Evolutionary conservation across 2,329 filamentous ascomycete genomes (phyloP), one percentile per base, ranked within the genome.

Genomic region (Simplicillium sp.): DNA sequence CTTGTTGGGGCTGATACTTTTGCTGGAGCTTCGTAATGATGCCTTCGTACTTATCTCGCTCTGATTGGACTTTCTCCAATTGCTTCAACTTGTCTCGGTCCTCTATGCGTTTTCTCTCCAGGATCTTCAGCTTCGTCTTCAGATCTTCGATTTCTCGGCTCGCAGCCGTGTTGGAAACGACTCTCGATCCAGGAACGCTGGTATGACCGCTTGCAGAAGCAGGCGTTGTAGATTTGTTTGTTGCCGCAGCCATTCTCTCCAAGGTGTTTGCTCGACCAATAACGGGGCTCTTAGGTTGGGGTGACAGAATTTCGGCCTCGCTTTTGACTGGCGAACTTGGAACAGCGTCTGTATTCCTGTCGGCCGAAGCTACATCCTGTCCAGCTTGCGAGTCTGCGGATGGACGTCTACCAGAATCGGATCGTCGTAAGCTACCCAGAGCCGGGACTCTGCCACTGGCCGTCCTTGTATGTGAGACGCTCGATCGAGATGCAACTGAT

Each of bases 1-100:
- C 77, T 48, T 89, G 83, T 43, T 90, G 83, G 0, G 85, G 79
- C 54, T 94, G 87, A 48, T 87, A 88, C 60, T 96, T 97, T 32
- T 79, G 72, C 56, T 96, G 87, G 36, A 98, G 67, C 53, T 94
- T 96, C 54, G 94, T 84, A 37, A 96, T 89, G 48, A 97, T 87
- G 5, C 64, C 71, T 57, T 94, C 85, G 47, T 84, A 88, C 48
- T 82, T 83, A 54, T 90, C 84, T 20, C 80, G 73, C 52, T 94
- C 86, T 14, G 76, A 71, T 54, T 89, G 81, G 13, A 89, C 64
- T 48, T 82, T 80, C 42, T 94, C 85, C 37, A 95, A 61, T 11
- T 73, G 75, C 55, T 90, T 88, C 39, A 95, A 61, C 55, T 87
- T 86, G 51, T 96, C 89, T 15, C 87, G 77, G 54, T 95, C 87